These are phyloP conservation scores for Phytophthora cryptogea DNA, from an alignment of 352 stramenopile species.

Conservation along the genomic window DNA sequence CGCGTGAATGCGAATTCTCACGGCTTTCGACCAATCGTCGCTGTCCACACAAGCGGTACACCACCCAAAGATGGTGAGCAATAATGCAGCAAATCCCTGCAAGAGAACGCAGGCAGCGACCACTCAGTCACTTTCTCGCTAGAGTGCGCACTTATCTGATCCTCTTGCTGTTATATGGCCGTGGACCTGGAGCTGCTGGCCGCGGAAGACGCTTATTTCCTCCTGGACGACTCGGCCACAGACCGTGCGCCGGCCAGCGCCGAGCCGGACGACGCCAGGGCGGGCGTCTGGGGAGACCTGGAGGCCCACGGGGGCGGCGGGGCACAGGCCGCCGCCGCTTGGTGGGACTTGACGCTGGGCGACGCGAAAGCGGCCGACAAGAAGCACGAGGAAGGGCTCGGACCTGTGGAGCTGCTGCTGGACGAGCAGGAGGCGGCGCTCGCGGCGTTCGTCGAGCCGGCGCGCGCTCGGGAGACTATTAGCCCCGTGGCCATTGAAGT, in stretches of 20 bases:
- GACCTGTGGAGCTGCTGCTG: constrained; percentile 21
- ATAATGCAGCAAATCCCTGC: constrained; percentile 21
- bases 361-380: constrained; percentile 7
- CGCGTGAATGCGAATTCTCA: constrained; percentile 6
- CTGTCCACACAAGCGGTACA: constrained; percentile 6
- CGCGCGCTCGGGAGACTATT: constrained; percentile 11
- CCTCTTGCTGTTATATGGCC: constrained; percentile 15
- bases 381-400: constrained; percentile 10
- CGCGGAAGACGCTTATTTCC: constrained; percentile 22
- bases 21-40: constrained; percentile 14
- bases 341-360: constrained; percentile 27
- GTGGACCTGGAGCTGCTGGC: constrained; percentile 32
- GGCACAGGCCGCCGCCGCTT: constrained; percentile 14
- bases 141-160: neutral
- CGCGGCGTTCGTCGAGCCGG: constrained; percentile 32
- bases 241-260: constrained; percentile 17
- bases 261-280: constrained; percentile 35
- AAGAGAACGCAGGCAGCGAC: neutral
- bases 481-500: constrained; percentile 24
- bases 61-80: constrained; percentile 12
- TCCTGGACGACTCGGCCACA: constrained; percentile 32
- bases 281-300: constrained; percentile 35
- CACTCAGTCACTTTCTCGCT: constrained; percentile 9
- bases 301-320: constrained; percentile 31
- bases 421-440: constrained; percentile 33